Base-by-base conservation (phyloP, 2,329 filamentous ascomycete species). In the Aspergillus fumigatus region DNA sequence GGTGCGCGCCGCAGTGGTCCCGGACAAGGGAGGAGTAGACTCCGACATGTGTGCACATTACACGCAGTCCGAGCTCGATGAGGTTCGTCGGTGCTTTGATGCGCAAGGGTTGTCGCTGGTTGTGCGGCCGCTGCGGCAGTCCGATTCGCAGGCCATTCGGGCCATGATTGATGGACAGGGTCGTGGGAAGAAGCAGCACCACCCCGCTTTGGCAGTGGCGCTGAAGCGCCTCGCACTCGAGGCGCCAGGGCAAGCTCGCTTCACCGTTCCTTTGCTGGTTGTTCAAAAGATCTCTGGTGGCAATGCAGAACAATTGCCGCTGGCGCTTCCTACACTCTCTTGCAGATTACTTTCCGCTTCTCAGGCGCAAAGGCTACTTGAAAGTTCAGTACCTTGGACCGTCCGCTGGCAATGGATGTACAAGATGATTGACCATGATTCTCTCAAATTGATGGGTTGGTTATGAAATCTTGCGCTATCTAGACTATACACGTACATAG, bases 1-100 rank as follows among this genome's bases (percentile, higher is more conserved):
- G 83, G 73, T 85, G 50, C 75, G 74, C 2, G 54, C 84, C 10
- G 64, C 67, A 27, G 73, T 79, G 19, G 54, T 62, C 4, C 50
- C 59, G n/a, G 23, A 52, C 11, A 23, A 32, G 26, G 9, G 21
- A 8, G 14, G 7, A 7, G 14, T 1, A 38, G 29, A 5, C 29
- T 3, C n/a, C n/a, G 40, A 11, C 40, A 2, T 23, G n/a, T 3
- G 2, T 43, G 40, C 40, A 8, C n/a, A 11, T 1, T 43, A 19
- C 40, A 43, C 3, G 40, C n/a, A 43, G 40, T 21, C n/a, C 10
- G 43, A 47, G n/a, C 43, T 47, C 11, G n/a, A 47, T 23, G 19
- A 4, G 19, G 11, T 47, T 10, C 43, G 23, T 21, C 19, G 11
- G 9, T 23, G n/a, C 23, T 10, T 17, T 23, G 19, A 14, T 10